Evolutionary conservation across 805 yeast genomes (phyloP).

Genomic region (Metschnikowia santaceciliae): DNA sequence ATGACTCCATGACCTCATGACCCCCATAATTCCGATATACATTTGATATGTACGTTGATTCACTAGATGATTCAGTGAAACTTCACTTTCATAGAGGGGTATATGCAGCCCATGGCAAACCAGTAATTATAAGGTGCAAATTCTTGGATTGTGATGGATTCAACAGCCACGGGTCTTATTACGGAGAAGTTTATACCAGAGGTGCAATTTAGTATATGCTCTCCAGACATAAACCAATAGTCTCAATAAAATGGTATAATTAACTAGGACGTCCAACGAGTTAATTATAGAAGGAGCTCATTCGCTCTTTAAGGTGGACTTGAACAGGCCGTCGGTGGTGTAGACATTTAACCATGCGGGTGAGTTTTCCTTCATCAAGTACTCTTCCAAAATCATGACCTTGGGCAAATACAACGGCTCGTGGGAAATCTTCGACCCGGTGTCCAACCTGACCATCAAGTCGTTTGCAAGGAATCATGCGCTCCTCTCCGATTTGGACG

Average conservation of each 20-base stretch:
- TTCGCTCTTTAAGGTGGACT: conserved; percentile 30
- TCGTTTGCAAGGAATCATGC: conserved; percentile 59
- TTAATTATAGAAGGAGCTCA: conserved; percentile 26
- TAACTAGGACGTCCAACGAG: conserved; percentile 21
- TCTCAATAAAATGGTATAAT: too few species aligned
- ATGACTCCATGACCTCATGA: too few species aligned
- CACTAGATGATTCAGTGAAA: too few species aligned
- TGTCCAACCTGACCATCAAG: conserved; percentile 42
- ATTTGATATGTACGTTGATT: background rate
- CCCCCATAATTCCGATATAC: too few species aligned
- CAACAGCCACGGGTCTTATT: too few species aligned
- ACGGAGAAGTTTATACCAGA: too few species aligned
- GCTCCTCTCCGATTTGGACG: conserved; percentile 58
- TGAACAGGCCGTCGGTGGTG: conserved; percentile 26
- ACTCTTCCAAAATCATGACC: conserved; percentile 46
- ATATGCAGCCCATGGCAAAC: too few species aligned
- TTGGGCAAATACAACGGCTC: conserved; percentile 59
- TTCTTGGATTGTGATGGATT: too few species aligned
- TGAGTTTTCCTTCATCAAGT: conserved; percentile 44
- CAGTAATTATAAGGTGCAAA: too few species aligned
- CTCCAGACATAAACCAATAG: too few species aligned
- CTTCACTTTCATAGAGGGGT: too few species aligned
- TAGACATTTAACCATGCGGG: conserved; percentile 37
- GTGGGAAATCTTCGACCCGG: conserved; percentile 62
- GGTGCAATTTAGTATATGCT: too few species aligned